These are phyloP conservation scores for Manihot esculenta DNA, from an alignment of 441 rosid species.

Conservation along the genomic window DNA sequence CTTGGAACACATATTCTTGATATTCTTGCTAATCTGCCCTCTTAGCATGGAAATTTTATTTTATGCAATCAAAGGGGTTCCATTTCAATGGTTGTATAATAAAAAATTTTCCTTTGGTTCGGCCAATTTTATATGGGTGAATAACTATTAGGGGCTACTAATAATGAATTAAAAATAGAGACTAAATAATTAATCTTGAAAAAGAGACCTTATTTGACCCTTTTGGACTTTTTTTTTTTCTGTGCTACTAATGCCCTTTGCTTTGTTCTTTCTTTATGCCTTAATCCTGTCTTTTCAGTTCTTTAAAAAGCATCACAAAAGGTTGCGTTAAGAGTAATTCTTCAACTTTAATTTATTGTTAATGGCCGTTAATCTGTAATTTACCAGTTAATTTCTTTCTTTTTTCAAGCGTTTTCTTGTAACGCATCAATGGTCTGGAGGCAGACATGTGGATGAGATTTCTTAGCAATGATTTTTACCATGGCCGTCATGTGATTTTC, in stretches of 20 bases:
- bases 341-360: background rate
- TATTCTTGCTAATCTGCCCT: slow-evolving; percentile 16
- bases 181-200: too few species aligned
- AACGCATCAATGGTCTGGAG: slow-evolving; percentile 8
- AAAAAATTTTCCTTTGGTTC: too few species aligned
- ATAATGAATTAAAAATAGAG: too few species aligned
- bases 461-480: background rate
- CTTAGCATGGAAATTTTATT: background rate
- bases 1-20: slow-evolving; percentile 13
- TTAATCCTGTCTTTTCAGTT: background rate
- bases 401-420: slow-evolving; percentile 13
- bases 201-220: too few species aligned
- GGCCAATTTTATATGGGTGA: too few species aligned
- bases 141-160: too few species aligned
- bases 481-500: background rate
- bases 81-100: too few species aligned
- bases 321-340: background rate
- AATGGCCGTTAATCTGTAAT: slow-evolving; percentile 10
- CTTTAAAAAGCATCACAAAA: slow-evolving; percentile 6
- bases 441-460: slow-evolving; percentile 8
- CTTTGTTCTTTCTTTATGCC: background rate
- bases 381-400: slow-evolving; percentile 19
- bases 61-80: too few species aligned
- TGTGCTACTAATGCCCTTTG: background rate
- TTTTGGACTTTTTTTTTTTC: background rate